A percentile compares a stretch with the other conserved stretches of the same genome.
Conservation (phyloP, 1,139 yeast genomes). For the Saccharomycopsis crataegensis region DNA sequence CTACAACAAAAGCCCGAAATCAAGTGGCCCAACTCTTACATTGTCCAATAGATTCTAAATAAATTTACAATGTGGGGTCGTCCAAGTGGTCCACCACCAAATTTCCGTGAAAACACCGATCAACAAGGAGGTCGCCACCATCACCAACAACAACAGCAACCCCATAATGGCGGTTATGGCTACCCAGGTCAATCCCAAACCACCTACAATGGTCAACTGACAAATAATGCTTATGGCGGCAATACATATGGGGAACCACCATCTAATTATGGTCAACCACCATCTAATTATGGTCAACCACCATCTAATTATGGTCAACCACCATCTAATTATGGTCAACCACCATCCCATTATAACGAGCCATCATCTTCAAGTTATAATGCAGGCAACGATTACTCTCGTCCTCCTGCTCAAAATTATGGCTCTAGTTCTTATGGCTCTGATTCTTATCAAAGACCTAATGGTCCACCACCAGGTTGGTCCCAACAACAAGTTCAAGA, state of each 20-base stretch:
- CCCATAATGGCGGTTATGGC: neutral
- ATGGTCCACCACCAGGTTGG: slow-evolving; percentile 20
- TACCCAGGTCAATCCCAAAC: slow-evolving; percentile 14
- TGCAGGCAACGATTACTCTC: slow-evolving; percentile 1
- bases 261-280: neutral
- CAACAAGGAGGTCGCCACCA: neutral
- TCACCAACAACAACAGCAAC: neutral
- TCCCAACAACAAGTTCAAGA: slow-evolving; percentile 18
- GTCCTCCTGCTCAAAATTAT: too few relatives aligned
- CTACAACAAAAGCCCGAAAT: too few relatives aligned
- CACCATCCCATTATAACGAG: too few relatives aligned
- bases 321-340: neutral
- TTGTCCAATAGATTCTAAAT: too few relatives aligned
- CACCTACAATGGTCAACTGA: slow-evolving; percentile 10
- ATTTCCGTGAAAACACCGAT: neutral
- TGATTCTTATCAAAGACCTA: slow-evolving; percentile 13
- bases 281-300: neutral
- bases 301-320: neutral
- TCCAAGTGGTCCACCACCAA: slow-evolving; percentile 17
- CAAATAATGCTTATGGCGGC: neutral
- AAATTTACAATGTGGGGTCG: slow-evolving; percentile 5
- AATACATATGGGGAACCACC: neutral
- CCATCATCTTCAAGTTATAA: neutral
- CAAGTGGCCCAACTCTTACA: too few relatives aligned
- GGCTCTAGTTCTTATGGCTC: neutral